phyloP scores from a whole-genome alignment of 164 flowering plant species.

The Pachysandra terminalis region DNA sequence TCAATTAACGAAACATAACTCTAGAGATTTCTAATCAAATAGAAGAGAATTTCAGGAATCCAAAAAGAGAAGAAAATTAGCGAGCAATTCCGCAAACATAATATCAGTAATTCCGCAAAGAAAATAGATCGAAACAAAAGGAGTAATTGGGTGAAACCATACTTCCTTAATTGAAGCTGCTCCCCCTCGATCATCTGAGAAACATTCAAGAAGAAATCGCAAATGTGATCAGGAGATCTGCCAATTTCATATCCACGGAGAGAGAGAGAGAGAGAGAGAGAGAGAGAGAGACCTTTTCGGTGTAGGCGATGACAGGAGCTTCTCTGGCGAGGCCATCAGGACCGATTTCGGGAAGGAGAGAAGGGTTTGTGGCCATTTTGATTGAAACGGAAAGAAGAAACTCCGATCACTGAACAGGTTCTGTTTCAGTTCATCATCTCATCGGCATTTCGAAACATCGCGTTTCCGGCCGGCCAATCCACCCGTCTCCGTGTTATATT shows the following conservation, averaged over 20 bases:
- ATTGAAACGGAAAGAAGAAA: too few relatives aligned
- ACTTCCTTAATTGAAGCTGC: conserved; percentile 85
- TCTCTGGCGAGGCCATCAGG: conserved; percentile 89
- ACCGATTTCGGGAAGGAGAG: conserved; percentile 78
- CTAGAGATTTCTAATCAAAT: too few relatives aligned
- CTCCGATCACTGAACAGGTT: too few relatives aligned
- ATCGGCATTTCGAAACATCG: too few relatives aligned
- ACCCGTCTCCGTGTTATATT: too few relatives aligned
- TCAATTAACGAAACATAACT: too few relatives aligned
- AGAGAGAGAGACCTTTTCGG: conserved; percentile 62
- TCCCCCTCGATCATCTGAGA: conserved; percentile 80
- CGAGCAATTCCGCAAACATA: too few relatives aligned
- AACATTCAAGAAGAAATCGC: not conserved
- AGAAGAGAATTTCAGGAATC: too few relatives aligned
- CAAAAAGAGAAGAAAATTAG: too few relatives aligned
- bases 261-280: conserved; percentile 8
- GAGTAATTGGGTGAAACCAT: conserved; percentile 15
- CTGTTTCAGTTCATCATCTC: not conserved
- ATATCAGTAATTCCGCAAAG: not conserved
- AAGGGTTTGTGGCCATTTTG: conserved; percentile 47
- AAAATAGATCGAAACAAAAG: not conserved
- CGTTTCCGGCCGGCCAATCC: too few relatives aligned
- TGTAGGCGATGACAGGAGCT: conserved; percentile 86
- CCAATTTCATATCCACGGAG: not conserved
- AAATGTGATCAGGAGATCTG: not conserved